A percentile compares a stretch with the other conserved stretches of the same genome.
Conservation (phyloP, 2,329 filamentous ascomycete species). For the Phialemoniopsis sp. region DNA sequence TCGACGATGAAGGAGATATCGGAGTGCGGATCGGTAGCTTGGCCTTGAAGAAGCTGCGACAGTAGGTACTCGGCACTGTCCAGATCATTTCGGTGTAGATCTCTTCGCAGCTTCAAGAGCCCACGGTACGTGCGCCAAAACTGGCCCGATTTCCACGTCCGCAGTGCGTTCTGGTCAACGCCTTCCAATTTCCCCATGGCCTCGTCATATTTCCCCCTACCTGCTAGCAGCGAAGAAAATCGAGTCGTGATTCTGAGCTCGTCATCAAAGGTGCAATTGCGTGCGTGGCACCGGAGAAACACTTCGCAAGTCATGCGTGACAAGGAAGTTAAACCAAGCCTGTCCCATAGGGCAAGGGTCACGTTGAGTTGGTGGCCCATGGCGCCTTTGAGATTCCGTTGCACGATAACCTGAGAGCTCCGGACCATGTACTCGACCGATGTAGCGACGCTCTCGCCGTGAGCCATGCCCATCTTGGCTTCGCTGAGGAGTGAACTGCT, state of each 20-base stretch:
- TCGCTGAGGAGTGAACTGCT: slow-evolving; percentile 82
- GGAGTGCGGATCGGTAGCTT: slow-evolving; percentile 25
- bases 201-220: slow-evolving; percentile 66
- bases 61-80: slow-evolving; percentile 1
- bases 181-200: slow-evolving; percentile 56
- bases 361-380: slow-evolving; percentile 68
- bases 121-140: slow-evolving; percentile 1
- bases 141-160: slow-evolving; percentile 1
- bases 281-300: slow-evolving; percentile 69
- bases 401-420: slow-evolving; percentile 77
- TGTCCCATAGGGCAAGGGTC: slow-evolving; percentile 68
- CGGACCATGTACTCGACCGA: slow-evolving; percentile 78
- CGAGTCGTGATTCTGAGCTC: slow-evolving; percentile 70
- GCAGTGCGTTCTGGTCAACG: slow-evolving; percentile 11
- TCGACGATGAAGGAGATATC: slow-evolving; percentile 49
- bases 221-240: slow-evolving; percentile 61
- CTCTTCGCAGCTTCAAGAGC: slow-evolving; percentile 1
- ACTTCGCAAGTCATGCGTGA: slow-evolving; percentile 64
- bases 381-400: slow-evolving; percentile 67
- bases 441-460: slow-evolving; percentile 59
- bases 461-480: slow-evolving; percentile 72
- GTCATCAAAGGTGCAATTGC: slow-evolving; percentile 64
- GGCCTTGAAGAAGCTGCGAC: not conserved
- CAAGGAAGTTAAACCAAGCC: slow-evolving; percentile 60
- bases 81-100: slow-evolving; percentile 1